Conservation (phyloP, 768 basidiomycete species). For the Tephrocybe rancida region DNA sequence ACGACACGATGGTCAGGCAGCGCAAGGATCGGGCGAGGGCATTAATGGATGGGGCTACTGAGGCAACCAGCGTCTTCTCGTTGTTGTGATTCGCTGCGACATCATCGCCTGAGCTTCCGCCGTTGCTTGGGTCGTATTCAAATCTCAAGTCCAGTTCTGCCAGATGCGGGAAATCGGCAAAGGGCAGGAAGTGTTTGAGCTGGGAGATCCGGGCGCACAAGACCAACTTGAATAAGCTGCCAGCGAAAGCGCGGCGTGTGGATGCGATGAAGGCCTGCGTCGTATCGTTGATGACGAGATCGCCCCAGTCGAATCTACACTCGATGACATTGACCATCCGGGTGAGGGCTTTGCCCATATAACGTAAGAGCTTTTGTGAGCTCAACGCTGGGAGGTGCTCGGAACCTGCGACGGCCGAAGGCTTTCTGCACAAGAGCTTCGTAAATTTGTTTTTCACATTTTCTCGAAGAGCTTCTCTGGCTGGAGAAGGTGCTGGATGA, state of each 20-base stretch:
- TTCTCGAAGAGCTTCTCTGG: conserved; percentile 14
- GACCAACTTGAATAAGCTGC: conserved; percentile 31
- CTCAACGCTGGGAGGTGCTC: background rate
- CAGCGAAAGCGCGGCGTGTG: conserved; percentile 25
- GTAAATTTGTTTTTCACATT: background rate
- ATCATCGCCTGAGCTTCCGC: background rate
- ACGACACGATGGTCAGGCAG: conserved; percentile 31
- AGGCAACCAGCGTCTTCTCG: conserved; percentile 17
- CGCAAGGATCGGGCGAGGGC: conserved; percentile 25
- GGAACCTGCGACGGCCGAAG: background rate
- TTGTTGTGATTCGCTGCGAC: background rate
- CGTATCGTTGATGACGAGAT: conserved; percentile 31
- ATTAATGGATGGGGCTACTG: conserved; percentile 33
- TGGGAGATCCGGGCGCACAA: conserved; percentile 33
- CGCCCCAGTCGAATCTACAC: conserved; percentile 37
- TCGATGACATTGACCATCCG: conserved; percentile 34
- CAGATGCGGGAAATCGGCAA: conserved; percentile 29
- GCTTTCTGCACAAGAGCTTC: background rate
- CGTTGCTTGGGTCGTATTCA: conserved; percentile 25
- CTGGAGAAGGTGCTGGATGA: conserved; percentile 34
- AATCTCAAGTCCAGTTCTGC: conserved; percentile 35
- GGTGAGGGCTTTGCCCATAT: conserved; percentile 33
- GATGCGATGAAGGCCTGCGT: conserved; percentile 28
- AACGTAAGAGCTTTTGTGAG: conserved; percentile 23
- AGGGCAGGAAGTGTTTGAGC: conserved; percentile 27